Base-by-base conservation (phyloP, 164 flowering plant genomes). In the Vitis labrusca region DNA sequence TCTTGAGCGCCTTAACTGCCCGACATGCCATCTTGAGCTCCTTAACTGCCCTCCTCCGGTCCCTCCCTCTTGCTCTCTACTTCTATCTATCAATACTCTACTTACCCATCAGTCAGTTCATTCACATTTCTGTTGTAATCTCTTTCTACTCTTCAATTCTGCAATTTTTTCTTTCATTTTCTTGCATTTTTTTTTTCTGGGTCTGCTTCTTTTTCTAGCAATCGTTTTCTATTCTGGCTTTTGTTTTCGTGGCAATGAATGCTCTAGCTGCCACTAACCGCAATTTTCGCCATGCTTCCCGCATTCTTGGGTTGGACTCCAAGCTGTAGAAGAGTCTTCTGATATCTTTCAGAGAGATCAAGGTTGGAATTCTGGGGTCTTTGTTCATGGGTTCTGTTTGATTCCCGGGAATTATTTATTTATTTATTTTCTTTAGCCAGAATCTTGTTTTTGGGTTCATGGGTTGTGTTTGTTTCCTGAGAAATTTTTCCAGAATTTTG, bases 331-430 rank as follows among this genome's bases (percentile, higher is more conserved):
- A 63, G 83, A 87, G 91, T 77, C 89, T 90, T 50, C 50, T 88
- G 80, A 88, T 90, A 75, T 93, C 95, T 2, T 90, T 86, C 52
- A 76, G 93, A 66, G 95, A 90, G 79, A 85, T 90, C 83, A 90
- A 89, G 85, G 93, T 88, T 54, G 0, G 19, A 30, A 13, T 32
- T 52, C 59, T 59, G 13, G 12, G 5, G 53, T 13, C 37, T 66
- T 44, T 52, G 19, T 37, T 19, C 61, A 23, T 16, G 52, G 1
- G 52, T 30, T 37, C 9, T 67, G 29, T 73, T 73, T 71, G 19
- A 65, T 65, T 51, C 37, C 27, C 32, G 59, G 44, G 32, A 56
- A 13, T 8, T 32, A 32, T 32, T 32, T 32, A 23, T 23, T 23
- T 23, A 23, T 23, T 23, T 23, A 32, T 32, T 32, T 32, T 32